Base-by-base conservation (phyloP, 768 basidiomycete genomes). In the Fomitopsis pulvina region DNA sequence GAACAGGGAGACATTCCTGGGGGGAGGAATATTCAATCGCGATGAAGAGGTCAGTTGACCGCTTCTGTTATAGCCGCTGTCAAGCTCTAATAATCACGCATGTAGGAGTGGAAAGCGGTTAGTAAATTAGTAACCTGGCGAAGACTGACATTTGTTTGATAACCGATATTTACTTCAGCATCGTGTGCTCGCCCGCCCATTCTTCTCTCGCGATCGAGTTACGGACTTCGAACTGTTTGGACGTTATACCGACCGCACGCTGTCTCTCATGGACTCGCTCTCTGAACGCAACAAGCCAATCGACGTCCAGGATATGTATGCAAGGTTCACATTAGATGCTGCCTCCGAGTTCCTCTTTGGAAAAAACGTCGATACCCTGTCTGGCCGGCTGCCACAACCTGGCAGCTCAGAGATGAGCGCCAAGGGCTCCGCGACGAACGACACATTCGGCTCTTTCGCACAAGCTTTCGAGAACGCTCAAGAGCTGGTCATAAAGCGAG, bases 271-370 rank as follows among this genome's bases (percentile, higher is more conserved):
- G n/a, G 72, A 75, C 12, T 56, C 68, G 7, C 58, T 72, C 14
- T 65, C 67, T 16, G 53, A 65, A 1, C 29, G 45, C 1, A 56
- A 67, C 39, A 64, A 68, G 49, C 71, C 82, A 2, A 74, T 76
- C 57, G 84, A 87, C 52, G 78, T 75, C 1, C 82, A 88, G 61
- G 86, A 87, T 57, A 70, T 87, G 2, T 85, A 74, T 56, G 65
- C 77, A 16, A 77, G 85, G 8, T 85, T 87, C 61, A 77, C 83
- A 11, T 71, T 87, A 34, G 86, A 88, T 60, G 72, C 83, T 0
- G 81, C 85, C 1, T 83, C 83, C 5, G 83, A 85, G 51, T 87
- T 85, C 59, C 69, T 88, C 30, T 86, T 89, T 51, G 85, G 84
- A 7, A 69, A 72, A 48, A 82, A 80, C 58, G 57, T 86, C 49